A percentile compares a stretch with the other conserved stretches of the same genome.
Conservation (phyloP, 1,284 basidiomycete species). For the Ceratobasidium sp. region DNA sequence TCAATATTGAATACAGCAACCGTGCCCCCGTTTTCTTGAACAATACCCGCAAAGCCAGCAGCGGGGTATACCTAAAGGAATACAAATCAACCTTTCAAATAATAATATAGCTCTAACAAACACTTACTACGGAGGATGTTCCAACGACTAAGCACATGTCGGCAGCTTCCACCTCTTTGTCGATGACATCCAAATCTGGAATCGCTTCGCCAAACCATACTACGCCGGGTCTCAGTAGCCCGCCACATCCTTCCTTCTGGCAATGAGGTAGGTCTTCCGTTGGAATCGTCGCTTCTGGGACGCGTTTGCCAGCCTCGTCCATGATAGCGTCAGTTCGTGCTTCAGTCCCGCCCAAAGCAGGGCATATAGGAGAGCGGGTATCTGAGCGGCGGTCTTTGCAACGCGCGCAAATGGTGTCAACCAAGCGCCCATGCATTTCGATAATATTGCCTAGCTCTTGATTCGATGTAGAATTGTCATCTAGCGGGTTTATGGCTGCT, state of each 20-base stretch:
- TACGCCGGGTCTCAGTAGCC: slow-evolving; percentile 70
- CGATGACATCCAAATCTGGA: slow-evolving; percentile 63
- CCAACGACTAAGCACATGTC: slow-evolving; percentile 75
- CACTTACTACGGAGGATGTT: slow-evolving; percentile 69
- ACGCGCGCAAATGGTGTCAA: slow-evolving; percentile 68
- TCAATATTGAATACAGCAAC: slow-evolving; percentile 76
- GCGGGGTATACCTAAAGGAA: slow-evolving; percentile 64
- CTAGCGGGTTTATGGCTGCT: slow-evolving; percentile 61
- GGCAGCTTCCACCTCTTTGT: slow-evolving; percentile 63
- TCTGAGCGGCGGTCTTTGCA: slow-evolving; percentile 65
- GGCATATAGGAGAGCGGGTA: slow-evolving; percentile 65
- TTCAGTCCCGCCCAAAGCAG: too few species aligned
- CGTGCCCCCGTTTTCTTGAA: slow-evolving; percentile 61
- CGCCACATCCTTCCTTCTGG: slow-evolving; percentile 60
- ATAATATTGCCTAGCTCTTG: slow-evolving; percentile 58
- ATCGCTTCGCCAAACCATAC: slow-evolving; percentile 77
- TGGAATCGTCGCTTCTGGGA: slow-evolving; percentile 60
- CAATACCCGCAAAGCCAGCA: slow-evolving; percentile 60
- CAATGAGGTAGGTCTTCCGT: slow-evolving; percentile 67
- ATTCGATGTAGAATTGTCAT: slow-evolving; percentile 46
- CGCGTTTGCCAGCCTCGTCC: slow-evolving; percentile 65
- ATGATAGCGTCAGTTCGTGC: too few species aligned
- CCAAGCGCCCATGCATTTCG: slow-evolving; percentile 77
- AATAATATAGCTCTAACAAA: slow-evolving; percentile 27
- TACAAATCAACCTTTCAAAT: neutral